Evolutionary conservation across 352 stramenopile genomes (phyloP).

Genomic region (Phytophthora megakarya): DNA sequence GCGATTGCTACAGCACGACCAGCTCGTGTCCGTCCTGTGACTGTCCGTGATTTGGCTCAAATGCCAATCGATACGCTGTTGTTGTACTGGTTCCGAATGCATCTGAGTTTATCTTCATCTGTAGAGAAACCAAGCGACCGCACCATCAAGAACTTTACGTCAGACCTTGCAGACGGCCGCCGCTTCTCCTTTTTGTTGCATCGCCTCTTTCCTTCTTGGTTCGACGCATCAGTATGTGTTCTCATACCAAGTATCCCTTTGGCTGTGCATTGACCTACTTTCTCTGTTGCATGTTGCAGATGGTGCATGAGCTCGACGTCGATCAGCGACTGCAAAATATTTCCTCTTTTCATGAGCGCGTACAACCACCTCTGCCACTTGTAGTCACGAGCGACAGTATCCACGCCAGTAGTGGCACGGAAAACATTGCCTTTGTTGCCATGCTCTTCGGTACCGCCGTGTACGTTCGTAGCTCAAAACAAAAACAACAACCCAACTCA

Average conservation of each 20-base stretch:
- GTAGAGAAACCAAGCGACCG: slow-evolving; percentile 71
- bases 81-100: slow-evolving; percentile 78
- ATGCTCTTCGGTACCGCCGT: slow-evolving; percentile 81
- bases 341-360: slow-evolving; percentile 62
- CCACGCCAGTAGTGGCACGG: slow-evolving; percentile 54
- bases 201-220: slow-evolving; percentile 74
- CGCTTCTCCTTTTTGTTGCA: slow-evolving; percentile 76
- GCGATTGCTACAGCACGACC: slow-evolving; percentile 18
- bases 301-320: slow-evolving; percentile 78
- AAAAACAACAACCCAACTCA: background rate
- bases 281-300: slow-evolving; percentile 37
- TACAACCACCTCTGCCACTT: slow-evolving; percentile 68
- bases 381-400: slow-evolving; percentile 80
- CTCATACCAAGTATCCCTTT: background rate
- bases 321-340: slow-evolving; percentile 76
- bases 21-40: slow-evolving; percentile 37
- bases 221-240: slow-evolving; percentile 52
- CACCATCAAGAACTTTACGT: slow-evolving; percentile 80
- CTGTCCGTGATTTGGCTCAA: slow-evolving; percentile 62
- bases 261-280: background rate
- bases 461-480: slow-evolving; percentile 31
- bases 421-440: slow-evolving; percentile 80
- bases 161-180: slow-evolving; percentile 66
- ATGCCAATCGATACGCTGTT: slow-evolving; percentile 79
- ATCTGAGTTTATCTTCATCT: slow-evolving; percentile 65